Evolutionary conservation across 768 basidiomycete genomes (phyloP).

Genomic region (Termitomyces bulborhizus): DNA sequence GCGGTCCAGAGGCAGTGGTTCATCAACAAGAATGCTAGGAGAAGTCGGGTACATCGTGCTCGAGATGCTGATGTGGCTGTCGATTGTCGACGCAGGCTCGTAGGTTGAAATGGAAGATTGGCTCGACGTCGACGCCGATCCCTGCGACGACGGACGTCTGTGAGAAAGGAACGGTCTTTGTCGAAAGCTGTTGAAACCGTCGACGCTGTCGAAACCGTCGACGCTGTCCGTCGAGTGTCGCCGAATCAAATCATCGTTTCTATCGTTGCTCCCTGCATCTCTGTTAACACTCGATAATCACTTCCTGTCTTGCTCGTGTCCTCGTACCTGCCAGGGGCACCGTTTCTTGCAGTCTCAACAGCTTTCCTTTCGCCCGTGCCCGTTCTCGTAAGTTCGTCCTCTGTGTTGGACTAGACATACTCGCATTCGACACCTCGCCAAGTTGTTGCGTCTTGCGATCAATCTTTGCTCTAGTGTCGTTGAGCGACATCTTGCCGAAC

Average conservation of each 20-base stretch:
- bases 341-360: conserved; percentile 9
- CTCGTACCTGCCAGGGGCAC: background rate
- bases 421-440: conserved; percentile 7
- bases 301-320: background rate
- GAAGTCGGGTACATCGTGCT: conserved; percentile 32
- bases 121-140: conserved; percentile 18
- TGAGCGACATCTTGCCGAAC: conserved; percentile 10
- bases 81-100: conserved; percentile 27
- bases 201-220: background rate
- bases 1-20: conserved; percentile 16
- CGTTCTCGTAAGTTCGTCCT: conserved; percentile 10
- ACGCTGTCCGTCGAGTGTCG: conserved; percentile 7
- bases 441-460: conserved; percentile 1
- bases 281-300: background rate
- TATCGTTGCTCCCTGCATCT: conserved; percentile 4
- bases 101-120: conserved; percentile 20
- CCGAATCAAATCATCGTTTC: conserved; percentile 15
- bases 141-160: conserved; percentile 13
- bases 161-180: conserved; percentile 29
- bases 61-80: conserved; percentile 36
- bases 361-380: conserved; percentile 13
- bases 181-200: conserved; percentile 9
- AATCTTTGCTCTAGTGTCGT: conserved; percentile 1
- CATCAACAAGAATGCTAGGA: conserved; percentile 20
- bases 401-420: background rate